A percentile compares a stretch with the other conserved stretches of the same genome.
These are phyloP conservation scores for Orbilia oligospora DNA, from an alignment of 2,329 filamentous ascomycete genomes.

Conservation along the genomic window DNA sequence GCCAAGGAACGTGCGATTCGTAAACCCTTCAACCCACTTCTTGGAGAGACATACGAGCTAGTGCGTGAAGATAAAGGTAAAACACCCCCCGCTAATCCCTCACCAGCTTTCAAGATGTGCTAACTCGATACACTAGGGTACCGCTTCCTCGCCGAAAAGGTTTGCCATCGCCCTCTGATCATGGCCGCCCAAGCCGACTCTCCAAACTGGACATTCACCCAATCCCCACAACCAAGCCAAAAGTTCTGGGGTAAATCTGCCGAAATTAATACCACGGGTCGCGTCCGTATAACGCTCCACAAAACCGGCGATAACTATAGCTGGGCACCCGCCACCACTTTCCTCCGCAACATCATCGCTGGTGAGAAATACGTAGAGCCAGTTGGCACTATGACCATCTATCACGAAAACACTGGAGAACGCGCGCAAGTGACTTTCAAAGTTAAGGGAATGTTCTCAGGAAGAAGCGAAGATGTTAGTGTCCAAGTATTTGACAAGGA, in stretches of 20 bases:
- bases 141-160: conserved; percentile 94
- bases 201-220: conserved; percentile 85
- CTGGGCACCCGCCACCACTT: conserved; percentile 89
- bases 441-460: conserved; percentile 96
- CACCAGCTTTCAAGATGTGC: neutral
- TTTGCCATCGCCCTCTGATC: conserved; percentile 90
- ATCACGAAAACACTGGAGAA: conserved; percentile 85
- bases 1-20: conserved; percentile 92
- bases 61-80: conserved; percentile 84
- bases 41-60: conserved; percentile 95
- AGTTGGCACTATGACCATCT: conserved; percentile 87
- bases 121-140: conserved; percentile 73
- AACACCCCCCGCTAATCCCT: conserved; percentile 66
- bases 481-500: conserved; percentile 80
- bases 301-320: conserved; percentile 84
- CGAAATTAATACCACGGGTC: conserved; percentile 92
- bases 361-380: conserved; percentile 99
- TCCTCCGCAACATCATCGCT: conserved; percentile 94
- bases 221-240: conserved; percentile 88
- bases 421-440: conserved; percentile 93
- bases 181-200: conserved; percentile 94
- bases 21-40: conserved; percentile 96
- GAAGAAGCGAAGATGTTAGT: conserved; percentile 88
- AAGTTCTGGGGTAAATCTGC: conserved; percentile 99
- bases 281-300: conserved; percentile 83